phyloP scores from a whole-genome alignment of 169 alveolate genomes.

The Eimeria falciformis region DNA sequence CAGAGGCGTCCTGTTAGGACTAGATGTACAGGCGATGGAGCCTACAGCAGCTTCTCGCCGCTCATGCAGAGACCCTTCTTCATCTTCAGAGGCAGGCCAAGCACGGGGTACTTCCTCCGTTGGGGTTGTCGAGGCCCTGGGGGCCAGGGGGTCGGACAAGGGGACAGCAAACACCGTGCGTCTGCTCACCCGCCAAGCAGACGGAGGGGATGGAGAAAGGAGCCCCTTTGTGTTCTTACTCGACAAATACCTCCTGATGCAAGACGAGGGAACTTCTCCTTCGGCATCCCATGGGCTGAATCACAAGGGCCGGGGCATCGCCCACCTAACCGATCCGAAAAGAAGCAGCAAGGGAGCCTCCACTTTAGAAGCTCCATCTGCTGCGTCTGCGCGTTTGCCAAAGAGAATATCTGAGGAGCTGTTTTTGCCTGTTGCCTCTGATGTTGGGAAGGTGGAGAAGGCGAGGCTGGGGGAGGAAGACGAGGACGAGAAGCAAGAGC shows the following conservation, averaged over 20 bases:
- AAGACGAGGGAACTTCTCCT: no score
- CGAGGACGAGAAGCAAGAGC: constrained; percentile 9
- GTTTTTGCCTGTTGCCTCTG: not conserved
- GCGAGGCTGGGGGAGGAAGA: not conserved
- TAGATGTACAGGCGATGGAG: no score
- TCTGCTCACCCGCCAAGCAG: not conserved
- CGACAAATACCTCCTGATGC: not conserved
- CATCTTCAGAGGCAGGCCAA: no score
- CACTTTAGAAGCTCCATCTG: no score
- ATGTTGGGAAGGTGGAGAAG: not conserved
- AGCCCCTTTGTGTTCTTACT: not conserved
- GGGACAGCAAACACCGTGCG: not conserved
- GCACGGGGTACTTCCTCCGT: not conserved
- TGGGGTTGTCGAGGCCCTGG: not conserved
- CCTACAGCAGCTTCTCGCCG: no score
- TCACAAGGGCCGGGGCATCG: no score
- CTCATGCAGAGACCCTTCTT: no score
- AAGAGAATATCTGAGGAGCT: not conserved
- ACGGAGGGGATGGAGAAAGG: not conserved
- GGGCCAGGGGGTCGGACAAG: not conserved
- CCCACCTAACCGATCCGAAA: no score
- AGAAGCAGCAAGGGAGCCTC: no score
- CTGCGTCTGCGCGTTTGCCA: no score
- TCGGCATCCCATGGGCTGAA: no score
- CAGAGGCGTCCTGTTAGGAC: no score